Evolutionary conservation across 202 grass and related monocot species (phyloP), one percentile per base, ranked within the genome.

Genomic region (Panicum virgatum): DNA sequence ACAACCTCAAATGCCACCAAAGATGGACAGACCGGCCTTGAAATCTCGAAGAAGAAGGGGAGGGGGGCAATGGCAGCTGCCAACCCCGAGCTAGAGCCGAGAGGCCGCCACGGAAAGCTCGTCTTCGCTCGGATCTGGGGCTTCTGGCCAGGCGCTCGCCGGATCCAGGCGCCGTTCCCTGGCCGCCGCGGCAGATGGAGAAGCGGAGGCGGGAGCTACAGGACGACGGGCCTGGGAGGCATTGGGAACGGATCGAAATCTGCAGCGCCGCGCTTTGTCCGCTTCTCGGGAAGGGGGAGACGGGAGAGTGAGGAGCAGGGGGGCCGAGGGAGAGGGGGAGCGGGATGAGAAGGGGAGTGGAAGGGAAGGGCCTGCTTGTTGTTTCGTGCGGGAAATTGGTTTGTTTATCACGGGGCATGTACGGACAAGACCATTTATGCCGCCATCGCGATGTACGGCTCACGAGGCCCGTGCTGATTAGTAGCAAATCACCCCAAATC

Each of bases 211-310:
- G 44, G 40, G 29, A 3, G 48, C 77, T 80, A 84, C 45, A 54
- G 60, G 38, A 43, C 52, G 40, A 30, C 37, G 44, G 44, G 68
- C 36, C 15, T 58, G 72, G 2, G 48, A 65, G 37, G 66, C 73
- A 78, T 78, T 40, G 78, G 73, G 79, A 78, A 73, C 80, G 69
- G 81, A 85, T 89, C 87, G 70, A 88, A 89, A 85, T 85, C 82
- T 76, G 76, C 70, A 45, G 64, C 58, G 59, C 19, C 45, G 50
- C 76, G 60, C 47, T 71, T 66, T 62, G 59, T 83, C 59, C 23
- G 51, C 86, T 84, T 80, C 84, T 80, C 45, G 80, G 59, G 79
- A 75, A 46, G 79, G n/a, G n/a, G n/a, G n/a, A 13, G 53, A n/a
- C n/a, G n/a, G 26, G 70, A 76, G 66, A 15, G 44, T 46, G 65